Base-by-base conservation (phyloP, 768 basidiomycete species). In the Mycena amicta region DNA sequence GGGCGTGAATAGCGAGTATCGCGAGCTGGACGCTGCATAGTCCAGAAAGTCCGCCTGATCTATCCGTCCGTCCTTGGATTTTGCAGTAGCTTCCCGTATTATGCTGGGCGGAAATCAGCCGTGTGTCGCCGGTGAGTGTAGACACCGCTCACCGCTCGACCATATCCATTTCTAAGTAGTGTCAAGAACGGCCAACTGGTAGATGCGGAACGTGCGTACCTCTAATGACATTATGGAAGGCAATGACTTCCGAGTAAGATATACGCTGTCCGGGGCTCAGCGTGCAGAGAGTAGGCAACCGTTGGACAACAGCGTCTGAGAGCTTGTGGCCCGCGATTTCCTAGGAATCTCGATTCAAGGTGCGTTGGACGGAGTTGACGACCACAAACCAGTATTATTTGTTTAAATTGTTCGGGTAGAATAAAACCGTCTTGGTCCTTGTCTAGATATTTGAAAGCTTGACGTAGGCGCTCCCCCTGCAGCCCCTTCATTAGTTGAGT, bases 401-500 rank as follows among this genome's bases (percentile, higher is more conserved):
- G 86, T 72, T 97, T 94, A 76, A 98, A 98, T 69, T 98, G 88
- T 52, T 93, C 92, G 18, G 95, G 92, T 63, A 78, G 80, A 74
- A 99, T 98, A 76, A 96, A 93, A 45, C 97, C 97, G 69, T 96
- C 92, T 69, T 90, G 85, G 69, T 96, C 90, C 50, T 80, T 76
- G 74, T 98, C 96, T 70, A 98, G 82, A 74, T 88, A 86, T 76
- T 86, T 90, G 80, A 98, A 99, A 25, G 95, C 90, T 75, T 99
- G 97, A 60, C 97, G 90, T 54, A 99, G 80, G 29, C 97, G 88
- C 75, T 99, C 97, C 68, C 95, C 97, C 77, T 98, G 97, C 55
- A 98, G 83, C 41, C 95, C 96, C 75, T 98, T 98, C 93, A 99
- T 97, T 59, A 98, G 77, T 76, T 98, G 95, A 28, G 95, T 97